These are phyloP conservation scores for Mucor velutinosus DNA, from an alignment of 371 early-diverging fungal genomes.

Conservation along the genomic window DNA sequence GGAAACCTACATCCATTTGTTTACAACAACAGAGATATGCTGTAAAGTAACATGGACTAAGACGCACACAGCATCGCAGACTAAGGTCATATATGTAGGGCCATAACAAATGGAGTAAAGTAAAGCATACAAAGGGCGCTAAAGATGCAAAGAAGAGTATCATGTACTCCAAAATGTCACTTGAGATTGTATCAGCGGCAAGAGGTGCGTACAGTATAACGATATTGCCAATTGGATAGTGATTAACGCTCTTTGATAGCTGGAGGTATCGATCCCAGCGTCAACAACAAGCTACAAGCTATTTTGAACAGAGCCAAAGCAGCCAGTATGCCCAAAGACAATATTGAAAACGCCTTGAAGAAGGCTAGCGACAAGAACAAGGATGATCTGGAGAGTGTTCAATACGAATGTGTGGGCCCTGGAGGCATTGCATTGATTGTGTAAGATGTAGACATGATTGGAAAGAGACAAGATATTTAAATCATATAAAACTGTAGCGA, in stretches of 20 bases:
- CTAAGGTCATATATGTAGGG: constrained; percentile 35
- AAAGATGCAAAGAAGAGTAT: constrained; percentile 59
- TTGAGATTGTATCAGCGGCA: constrained; percentile 64
- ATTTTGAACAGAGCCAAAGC: constrained; percentile 64
- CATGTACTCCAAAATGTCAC: constrained; percentile 57
- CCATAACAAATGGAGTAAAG: constrained; percentile 74
- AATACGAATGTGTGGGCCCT: constrained; percentile 72
- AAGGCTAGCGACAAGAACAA: constrained; percentile 45
- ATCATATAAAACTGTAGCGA: constrained; percentile 34
- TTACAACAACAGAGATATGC: constrained; percentile 47
- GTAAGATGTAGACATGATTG: constrained; percentile 30
- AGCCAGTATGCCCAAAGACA: constrained; percentile 73
- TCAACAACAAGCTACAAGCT: constrained; percentile 57
- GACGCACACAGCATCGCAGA: not conserved
- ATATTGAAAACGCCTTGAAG: constrained; percentile 70
- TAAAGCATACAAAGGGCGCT: constrained; percentile 66
- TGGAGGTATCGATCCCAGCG: constrained; percentile 53
- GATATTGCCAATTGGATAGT: too few relatives aligned
- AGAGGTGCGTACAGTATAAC: constrained; percentile 33
- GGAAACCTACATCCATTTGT: constrained; percentile 9
- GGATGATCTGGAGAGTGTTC: constrained; percentile 50
- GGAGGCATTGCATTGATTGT: constrained; percentile 68
- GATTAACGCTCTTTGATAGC: constrained; percentile 20
- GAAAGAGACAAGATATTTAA: not conserved
- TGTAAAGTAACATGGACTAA: constrained; percentile 17